phyloP scores from a whole-genome alignment of 106 monocot genomes.

The Allium fistulosum region DNA sequence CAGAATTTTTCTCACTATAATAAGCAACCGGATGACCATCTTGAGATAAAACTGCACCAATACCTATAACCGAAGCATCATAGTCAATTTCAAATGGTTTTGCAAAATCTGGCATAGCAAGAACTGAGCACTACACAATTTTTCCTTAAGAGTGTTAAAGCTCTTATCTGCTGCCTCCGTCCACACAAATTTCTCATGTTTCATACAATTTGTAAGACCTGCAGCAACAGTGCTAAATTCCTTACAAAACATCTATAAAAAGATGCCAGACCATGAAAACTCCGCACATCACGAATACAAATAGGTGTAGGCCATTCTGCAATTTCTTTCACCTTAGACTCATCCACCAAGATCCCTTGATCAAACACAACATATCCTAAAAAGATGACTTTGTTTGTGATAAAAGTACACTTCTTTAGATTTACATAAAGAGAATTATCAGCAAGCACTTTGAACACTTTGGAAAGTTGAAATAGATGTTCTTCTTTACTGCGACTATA shows the following conservation, averaged over 20 bases:
- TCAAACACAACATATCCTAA: slow-evolving; percentile 3
- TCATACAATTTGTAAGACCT: too few relatives aligned
- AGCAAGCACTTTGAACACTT: neutral
- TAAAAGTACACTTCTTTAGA: neutral
- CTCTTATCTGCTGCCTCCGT: too few relatives aligned
- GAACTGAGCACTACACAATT: too few relatives aligned
- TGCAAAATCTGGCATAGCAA: too few relatives aligned
- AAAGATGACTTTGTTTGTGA: neutral
- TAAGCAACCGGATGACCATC: too few relatives aligned
- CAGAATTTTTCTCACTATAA: too few relatives aligned
- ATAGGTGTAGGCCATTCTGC: neutral
- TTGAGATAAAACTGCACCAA: too few relatives aligned
- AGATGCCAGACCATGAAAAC: slow-evolving; percentile 9
- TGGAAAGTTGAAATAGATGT: neutral
- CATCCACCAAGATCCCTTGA: neutral
- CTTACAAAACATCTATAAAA: neutral
- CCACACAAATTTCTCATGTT: too few relatives aligned
- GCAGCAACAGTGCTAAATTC: neutral
- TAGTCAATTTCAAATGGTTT: too few relatives aligned
- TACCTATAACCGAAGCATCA: too few relatives aligned
- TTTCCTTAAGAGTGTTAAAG: too few relatives aligned
- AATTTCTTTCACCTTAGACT: neutral
- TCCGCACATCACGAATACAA: neutral
- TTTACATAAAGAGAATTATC: slow-evolving; percentile 1
- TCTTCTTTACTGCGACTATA: neutral